Percentiles rank a stretch among this genome's conserved stretches.
phyloP scores from a whole-genome alignment of 768 basidiomycete genomes.

The Suillus variegatus region DNA sequence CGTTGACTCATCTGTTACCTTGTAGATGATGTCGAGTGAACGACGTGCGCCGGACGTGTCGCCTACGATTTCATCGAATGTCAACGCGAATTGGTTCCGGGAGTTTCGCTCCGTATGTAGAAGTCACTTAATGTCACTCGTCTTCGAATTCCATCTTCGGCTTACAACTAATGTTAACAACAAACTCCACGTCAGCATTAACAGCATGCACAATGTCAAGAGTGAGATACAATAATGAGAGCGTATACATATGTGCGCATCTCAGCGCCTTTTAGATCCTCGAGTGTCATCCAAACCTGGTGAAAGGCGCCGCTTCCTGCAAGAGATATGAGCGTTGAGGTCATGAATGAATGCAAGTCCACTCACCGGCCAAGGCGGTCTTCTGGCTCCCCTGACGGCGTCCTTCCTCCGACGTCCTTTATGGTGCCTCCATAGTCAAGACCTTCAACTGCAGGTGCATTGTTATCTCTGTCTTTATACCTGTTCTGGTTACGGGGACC shows the following conservation, averaged over 20 bases:
- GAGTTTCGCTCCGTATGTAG: too few species aligned
- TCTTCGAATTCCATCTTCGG: neutral
- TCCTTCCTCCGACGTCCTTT: conserved; percentile 46
- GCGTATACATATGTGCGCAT: conserved; percentile 31
- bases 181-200: neutral
- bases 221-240: conserved; percentile 27
- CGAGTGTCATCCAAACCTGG: conserved; percentile 70
- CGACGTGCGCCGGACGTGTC: too few species aligned
- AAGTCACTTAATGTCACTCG: neutral
- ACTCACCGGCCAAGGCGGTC: conserved; percentile 63
- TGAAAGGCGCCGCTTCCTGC: conserved; percentile 73
- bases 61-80: too few species aligned
- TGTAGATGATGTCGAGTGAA: too few species aligned
- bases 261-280: conserved; percentile 70
- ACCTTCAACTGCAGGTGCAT: conserved; percentile 86
- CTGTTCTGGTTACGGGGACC: conserved; percentile 88
- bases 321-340: conserved; percentile 8
- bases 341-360: neutral
- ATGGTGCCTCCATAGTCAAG: conserved; percentile 77
- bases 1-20: too few species aligned
- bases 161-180: neutral
- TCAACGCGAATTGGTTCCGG: too few species aligned
- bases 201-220: conserved; percentile 11
- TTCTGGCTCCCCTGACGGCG: conserved; percentile 67
- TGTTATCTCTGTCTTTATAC: conserved; percentile 86